Conservation (phyloP, 2,329 filamentous ascomycete genomes). For the Emmonsia crescens region DNA sequence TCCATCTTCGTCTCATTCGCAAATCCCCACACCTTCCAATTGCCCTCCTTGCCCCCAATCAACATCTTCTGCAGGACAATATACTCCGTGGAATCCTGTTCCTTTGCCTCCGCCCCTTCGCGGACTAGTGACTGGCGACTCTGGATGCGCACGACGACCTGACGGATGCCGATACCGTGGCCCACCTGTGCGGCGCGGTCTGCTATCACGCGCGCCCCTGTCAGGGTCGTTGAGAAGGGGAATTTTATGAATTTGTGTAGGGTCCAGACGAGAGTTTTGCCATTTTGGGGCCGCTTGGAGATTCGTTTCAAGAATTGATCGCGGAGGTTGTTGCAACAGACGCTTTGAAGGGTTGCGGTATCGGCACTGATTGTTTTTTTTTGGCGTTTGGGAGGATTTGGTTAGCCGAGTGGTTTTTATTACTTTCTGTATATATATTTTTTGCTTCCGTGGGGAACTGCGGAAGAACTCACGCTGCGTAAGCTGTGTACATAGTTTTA, state of each 20-base stretch:
- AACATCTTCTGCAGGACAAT: slow-evolving; percentile 40
- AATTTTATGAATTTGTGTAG: slow-evolving; percentile 28
- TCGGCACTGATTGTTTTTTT: slow-evolving; percentile 25
- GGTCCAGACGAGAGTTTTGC: slow-evolving; percentile 25
- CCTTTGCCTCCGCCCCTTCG: slow-evolving; percentile 23
- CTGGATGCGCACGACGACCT: slow-evolving; percentile 30
- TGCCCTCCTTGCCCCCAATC: slow-evolving; percentile 30
- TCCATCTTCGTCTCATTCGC: slow-evolving; percentile 32
- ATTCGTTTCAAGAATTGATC: slow-evolving; percentile 26
- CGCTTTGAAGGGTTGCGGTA: slow-evolving; percentile 22
- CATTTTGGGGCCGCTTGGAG: slow-evolving; percentile 21
- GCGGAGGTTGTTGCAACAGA: slow-evolving; percentile 31
- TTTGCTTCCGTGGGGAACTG: not conserved
- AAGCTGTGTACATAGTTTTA: slow-evolving; percentile 36
- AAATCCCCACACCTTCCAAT: slow-evolving; percentile 43
- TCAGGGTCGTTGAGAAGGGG: slow-evolving; percentile 26
- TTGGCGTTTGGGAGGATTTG: slow-evolving; percentile 11
- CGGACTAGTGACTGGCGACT: slow-evolving; percentile 28
- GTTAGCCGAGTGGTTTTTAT: slow-evolving; percentile 7
- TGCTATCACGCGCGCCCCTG: slow-evolving; percentile 29
- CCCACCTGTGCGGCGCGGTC: slow-evolving; percentile 32
- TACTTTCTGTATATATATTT: not conserved
- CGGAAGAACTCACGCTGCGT: slow-evolving; percentile 30
- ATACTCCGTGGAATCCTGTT: slow-evolving; percentile 39
- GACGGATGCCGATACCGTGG: slow-evolving; percentile 29